Evolutionary conservation across 352 stramenopile genomes (phyloP), one percentile per base, ranked within the genome.

Genomic region (Phytophthora vignae): DNA sequence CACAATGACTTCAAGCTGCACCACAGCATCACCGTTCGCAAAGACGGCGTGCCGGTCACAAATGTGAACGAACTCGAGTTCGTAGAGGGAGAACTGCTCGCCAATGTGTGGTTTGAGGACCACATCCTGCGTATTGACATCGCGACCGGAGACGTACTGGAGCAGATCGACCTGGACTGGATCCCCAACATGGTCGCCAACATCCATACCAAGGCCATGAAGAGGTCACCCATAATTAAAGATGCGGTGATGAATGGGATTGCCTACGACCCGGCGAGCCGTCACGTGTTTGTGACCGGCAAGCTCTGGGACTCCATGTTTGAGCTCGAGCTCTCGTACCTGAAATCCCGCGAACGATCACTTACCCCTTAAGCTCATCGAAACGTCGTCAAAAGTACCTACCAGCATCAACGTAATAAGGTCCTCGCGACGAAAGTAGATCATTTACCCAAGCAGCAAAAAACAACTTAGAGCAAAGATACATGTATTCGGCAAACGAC

Each of bases 191-290:
- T 95, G 58, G 90, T 90, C 15, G 62, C 81, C 50, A 90, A 94
- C 60, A 64, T 83, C 27, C 75, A 88, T 25, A 77, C 70, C 0
- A 60, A 84, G 29, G 70, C 69, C 31, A 89, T 95, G 56, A 79
- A 84, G 33, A 63, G 22, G 14, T 71, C 73, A 1, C 67, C 64
- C 14, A 78, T 75, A 33, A 76, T 79, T 27, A 55, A 56, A 7
- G 88, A 97, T 17, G 89, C 90, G 11, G 91, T 97, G 52, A 94
- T 97, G 83, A 97, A 97, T 73, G 91, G 91, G 65, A 97, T 97
- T 58, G 91, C 90, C 14, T 95, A 86, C 56, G 79, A 97, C 58
- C 81, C 85, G 0, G 57, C 60, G 15, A 90, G 73, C 29, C 63
- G 76, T 31, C 85, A 93, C 57, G 62, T 96, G 33, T 96, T 87